These are phyloP conservation scores for Solanum tarijense DNA, from an alignment of 257 asterid species.

Conservation along the genomic window DNA sequence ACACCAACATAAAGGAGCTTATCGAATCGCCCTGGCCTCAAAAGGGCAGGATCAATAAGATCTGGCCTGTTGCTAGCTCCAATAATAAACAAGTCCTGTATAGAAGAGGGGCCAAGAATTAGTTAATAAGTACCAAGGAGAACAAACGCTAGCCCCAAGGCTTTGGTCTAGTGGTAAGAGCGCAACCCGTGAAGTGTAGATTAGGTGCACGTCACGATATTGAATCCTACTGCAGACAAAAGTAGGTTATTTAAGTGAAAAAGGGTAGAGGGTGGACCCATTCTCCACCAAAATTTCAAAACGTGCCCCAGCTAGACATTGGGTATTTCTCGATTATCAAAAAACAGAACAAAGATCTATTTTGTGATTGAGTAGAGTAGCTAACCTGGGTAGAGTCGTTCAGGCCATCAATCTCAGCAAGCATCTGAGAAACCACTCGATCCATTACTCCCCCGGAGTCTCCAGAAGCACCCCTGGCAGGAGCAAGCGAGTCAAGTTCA, in stretches of 20 bases:
- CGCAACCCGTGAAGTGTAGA: background rate
- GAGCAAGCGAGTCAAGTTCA: constrained; percentile 98
- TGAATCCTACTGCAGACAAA: background rate
- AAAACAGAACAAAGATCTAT: background rate
- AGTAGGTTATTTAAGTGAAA: background rate
- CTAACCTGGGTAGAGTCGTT: constrained; percentile 81
- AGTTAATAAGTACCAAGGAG: background rate
- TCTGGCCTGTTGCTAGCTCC: constrained; percentile 99
- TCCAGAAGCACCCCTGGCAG: constrained; percentile 98
- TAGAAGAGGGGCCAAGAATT: background rate
- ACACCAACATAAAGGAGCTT: constrained; percentile 98
- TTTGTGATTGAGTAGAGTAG: background rate
- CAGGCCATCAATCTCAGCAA: constrained; percentile 95
- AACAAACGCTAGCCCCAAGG: background rate
- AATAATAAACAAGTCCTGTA: constrained; percentile 85
- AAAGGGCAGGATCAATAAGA: constrained; percentile 88
- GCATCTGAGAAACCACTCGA: constrained; percentile 99
- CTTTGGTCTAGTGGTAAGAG: background rate
- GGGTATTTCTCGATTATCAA: background rate
- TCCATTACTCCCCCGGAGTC: constrained; percentile 99
- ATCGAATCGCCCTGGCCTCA: constrained; percentile 98
- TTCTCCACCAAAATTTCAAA: background rate
- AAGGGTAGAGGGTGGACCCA: background rate
- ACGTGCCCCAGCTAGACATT: background rate
- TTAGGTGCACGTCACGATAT: background rate